Evolutionary conservation across 2,329 filamentous ascomycete species (phyloP).

Genomic region (Pseudocercospora ulei): DNA sequence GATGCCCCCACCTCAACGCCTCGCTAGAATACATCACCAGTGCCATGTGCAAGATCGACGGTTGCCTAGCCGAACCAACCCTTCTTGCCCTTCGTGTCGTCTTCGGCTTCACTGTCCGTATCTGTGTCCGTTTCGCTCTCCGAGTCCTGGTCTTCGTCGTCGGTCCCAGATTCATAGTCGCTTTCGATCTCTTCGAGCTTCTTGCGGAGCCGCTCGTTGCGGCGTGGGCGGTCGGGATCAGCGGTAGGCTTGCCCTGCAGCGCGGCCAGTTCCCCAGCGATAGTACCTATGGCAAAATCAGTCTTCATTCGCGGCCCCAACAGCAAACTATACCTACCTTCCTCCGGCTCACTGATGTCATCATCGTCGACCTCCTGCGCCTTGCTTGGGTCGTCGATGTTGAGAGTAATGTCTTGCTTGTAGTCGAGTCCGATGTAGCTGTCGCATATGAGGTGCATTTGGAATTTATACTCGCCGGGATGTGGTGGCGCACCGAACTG

Average conservation of each 20-base stretch:
- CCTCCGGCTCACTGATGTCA: constrained; percentile 94
- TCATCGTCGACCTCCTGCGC: constrained; percentile 69
- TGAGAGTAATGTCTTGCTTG: constrained; percentile 78
- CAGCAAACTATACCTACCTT: constrained; percentile 60
- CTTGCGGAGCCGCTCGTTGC: constrained; percentile 13
- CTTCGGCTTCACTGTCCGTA: constrained; percentile 68
- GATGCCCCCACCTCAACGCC: constrained; percentile 9
- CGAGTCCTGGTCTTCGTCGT: constrained; percentile 32
- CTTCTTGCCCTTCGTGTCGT: constrained; percentile 17
- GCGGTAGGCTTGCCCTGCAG: constrained; percentile 32
- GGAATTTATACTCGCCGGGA: constrained; percentile 85
- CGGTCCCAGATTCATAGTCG: constrained; percentile 35
- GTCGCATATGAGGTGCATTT: constrained; percentile 87
- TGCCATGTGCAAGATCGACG: not conserved
- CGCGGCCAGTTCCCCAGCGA: constrained; percentile 35
- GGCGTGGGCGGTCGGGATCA: constrained; percentile 22
- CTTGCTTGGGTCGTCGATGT: constrained; percentile 81
- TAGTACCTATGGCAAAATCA: constrained; percentile 30
- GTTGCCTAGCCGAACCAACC: constrained; percentile 15
- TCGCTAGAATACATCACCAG: constrained; percentile 3
- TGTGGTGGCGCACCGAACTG: constrained; percentile 93
- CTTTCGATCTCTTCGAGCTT: constrained; percentile 32
- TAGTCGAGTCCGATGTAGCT: constrained; percentile 91
- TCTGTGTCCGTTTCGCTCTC: constrained; percentile 51
- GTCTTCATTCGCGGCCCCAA: constrained; percentile 8